Conservation (phyloP, 768 basidiomycete species). For the Chiua virens region DNA sequence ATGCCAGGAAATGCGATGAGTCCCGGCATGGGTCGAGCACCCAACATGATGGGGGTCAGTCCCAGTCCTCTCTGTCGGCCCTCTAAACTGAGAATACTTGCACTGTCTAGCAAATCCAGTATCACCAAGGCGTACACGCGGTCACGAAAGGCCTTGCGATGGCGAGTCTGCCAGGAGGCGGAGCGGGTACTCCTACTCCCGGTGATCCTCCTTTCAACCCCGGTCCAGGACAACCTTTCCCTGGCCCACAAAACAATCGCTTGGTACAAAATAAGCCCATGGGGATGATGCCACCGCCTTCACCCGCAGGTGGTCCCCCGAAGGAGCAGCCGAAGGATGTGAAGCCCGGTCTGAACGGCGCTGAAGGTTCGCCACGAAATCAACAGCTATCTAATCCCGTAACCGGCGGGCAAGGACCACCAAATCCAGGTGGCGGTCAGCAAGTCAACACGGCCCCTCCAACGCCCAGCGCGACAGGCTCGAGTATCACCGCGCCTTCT, state of each 20-base stretch:
- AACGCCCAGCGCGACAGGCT: constrained; percentile 34
- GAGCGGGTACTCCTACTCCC: constrained; percentile 45
- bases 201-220: constrained; percentile 44
- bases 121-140: constrained; percentile 39
- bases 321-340: constrained; percentile 36
- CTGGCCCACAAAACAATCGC: constrained; percentile 33
- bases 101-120: constrained; percentile 29
- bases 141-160: constrained; percentile 35
- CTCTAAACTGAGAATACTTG: constrained; percentile 9
- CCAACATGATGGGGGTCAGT: constrained; percentile 33
- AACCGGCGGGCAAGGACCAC: constrained; percentile 19
- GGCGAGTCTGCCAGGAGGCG: constrained; percentile 30
- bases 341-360: constrained; percentile 28
- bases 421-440: constrained; percentile 13
- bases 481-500: constrained; percentile 38
- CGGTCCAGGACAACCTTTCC: constrained; percentile 35
- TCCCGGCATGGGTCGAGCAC: constrained; percentile 35
- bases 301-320: constrained; percentile 40
- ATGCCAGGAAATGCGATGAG: constrained; percentile 33
- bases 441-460: constrained; percentile 37
- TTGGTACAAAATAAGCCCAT: constrained; percentile 36
- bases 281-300: constrained; percentile 53
- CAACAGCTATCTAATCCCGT: constrained; percentile 29
- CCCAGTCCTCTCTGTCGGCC: background rate
- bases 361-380: constrained; percentile 47